These are phyloP conservation scores for Alternaria viburni DNA, from an alignment of 2,329 filamentous ascomycete genomes.

Conservation along the genomic window DNA sequence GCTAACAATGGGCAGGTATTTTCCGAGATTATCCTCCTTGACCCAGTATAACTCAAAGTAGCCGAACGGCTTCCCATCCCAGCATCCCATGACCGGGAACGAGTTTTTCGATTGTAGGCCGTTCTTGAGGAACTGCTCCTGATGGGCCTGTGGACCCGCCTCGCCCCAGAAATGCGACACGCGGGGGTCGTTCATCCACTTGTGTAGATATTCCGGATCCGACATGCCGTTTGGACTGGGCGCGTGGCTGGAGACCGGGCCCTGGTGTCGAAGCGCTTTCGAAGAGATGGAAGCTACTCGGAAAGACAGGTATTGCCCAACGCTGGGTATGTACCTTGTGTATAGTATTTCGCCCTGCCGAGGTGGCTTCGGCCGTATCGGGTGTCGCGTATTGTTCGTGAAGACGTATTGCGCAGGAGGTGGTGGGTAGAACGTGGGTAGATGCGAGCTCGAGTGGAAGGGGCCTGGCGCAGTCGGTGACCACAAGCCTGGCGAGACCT, in stretches of 20 bases:
- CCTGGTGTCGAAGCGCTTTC: slow-evolving; percentile 68
- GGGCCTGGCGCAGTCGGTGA: slow-evolving; percentile 63
- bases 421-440: slow-evolving; percentile 91
- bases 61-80: slow-evolving; percentile 93
- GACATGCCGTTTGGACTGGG: slow-evolving; percentile 47
- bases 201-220: slow-evolving; percentile 74
- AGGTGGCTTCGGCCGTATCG: slow-evolving; percentile 84
- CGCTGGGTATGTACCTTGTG: slow-evolving; percentile 80
- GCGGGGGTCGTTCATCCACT: slow-evolving; percentile 87
- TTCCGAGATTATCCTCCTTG: slow-evolving; percentile 83
- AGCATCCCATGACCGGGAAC: slow-evolving; percentile 90
- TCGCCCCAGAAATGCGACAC: slow-evolving; percentile 86
- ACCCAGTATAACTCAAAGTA: slow-evolving; percentile 99
- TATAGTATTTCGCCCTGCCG: slow-evolving; percentile 93
- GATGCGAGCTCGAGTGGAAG: slow-evolving; percentile 80
- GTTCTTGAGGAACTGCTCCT: slow-evolving; percentile 71
- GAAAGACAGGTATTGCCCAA: slow-evolving; percentile 86
- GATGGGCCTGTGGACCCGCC: slow-evolving; percentile 61
- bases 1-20: slow-evolving; percentile 68
- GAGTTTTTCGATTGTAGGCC: slow-evolving; percentile 73
- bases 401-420: slow-evolving; percentile 80
- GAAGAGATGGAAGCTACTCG: slow-evolving; percentile 76
- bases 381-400: slow-evolving; percentile 81
- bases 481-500: slow-evolving; percentile 45
- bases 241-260: slow-evolving; percentile 53